Base-by-base conservation (phyloP, 192 early-diverging fungal genomes). In the Backusella tarrabulga region DNA sequence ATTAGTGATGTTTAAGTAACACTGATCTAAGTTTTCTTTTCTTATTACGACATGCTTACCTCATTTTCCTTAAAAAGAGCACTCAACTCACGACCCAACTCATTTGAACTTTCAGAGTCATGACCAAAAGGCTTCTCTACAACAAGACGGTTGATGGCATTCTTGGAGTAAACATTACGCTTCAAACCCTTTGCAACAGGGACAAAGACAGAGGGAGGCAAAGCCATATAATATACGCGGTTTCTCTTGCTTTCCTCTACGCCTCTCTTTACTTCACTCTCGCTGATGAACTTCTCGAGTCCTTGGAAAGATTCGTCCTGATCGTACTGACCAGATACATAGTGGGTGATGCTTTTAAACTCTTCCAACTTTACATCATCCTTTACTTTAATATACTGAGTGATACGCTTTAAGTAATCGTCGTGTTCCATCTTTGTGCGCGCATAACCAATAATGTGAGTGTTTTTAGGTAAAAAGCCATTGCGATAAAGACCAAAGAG, bases 91-190 rank as follows among this genome's bases (percentile, higher is more conserved):
- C 73, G 74, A 50, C 85, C 90, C 11, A 99, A 88, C 78, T 90
- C 85, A 71, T 92, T 88, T 66, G 91, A 93, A 63, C 93, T 95
- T 1, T 93, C 95, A 34, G 92, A 86, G 79, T 99, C 97, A 83
- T 92, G 92, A 8, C 97, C 97, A 87, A 99, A 99, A 3, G 97
- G 97, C 89, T 99, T 99, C 78, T 99, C 97, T 32, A 99, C 94
- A 78, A 99, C 91, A 74, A 99, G 77, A 29, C 97, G 92, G 84
- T 96, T 97, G 34, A 85, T 83, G 38, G 90, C 92, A 12, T 80
- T 84, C 38, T 77, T 80, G 3, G 85, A 84, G 71, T 97, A 96
- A 21, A 89, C 89, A 71, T 93, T 85, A 44, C 87, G 81, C 74
- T 89, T 91, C 72, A 99, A 83, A 68, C 92, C 91, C 19, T 80